Conservation (phyloP, 2,329 filamentous ascomycete genomes). For the Boeremia lycopersici region DNA sequence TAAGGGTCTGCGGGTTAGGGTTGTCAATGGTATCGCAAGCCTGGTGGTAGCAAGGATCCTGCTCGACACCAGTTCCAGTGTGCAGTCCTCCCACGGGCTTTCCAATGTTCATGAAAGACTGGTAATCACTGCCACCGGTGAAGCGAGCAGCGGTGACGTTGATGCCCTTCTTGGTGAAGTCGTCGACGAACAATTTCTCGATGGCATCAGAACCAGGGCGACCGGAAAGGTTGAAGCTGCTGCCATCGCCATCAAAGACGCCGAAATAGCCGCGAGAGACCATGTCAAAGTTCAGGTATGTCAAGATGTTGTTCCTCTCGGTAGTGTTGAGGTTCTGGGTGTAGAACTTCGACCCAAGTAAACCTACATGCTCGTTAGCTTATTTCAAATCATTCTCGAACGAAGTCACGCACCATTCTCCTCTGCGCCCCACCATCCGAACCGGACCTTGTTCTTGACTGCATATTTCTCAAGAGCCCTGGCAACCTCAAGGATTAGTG, state of each 20-base stretch:
- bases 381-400: background rate
- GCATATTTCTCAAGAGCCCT: conserved; percentile 46
- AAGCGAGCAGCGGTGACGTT: conserved; percentile 47
- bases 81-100: conserved; percentile 50
- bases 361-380: background rate
- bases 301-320: conserved; percentile 46
- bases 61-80: conserved; percentile 48
- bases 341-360: conserved; percentile 49
- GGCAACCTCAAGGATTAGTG: conserved; percentile 47
- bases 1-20: conserved; percentile 44
- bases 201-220: conserved; percentile 43
- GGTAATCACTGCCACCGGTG: conserved; percentile 49
- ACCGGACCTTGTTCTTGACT: conserved; percentile 50
- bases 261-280: conserved; percentile 48
- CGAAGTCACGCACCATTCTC: conserved; percentile 36
- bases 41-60: conserved; percentile 50
- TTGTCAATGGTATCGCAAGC: conserved; percentile 49
- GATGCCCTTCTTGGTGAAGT: conserved; percentile 43
- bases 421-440: conserved; percentile 50
- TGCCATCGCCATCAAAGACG: conserved; percentile 49
- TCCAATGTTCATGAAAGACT: conserved; percentile 48
- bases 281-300: conserved; percentile 54
- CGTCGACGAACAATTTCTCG: conserved; percentile 46
- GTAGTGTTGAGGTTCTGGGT: conserved; percentile 39
- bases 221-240: conserved; percentile 41